Evolutionary conservation across 495 filamentous ascomycete species (phyloP).

Genomic region (Penicillium dipodomyicola): DNA sequence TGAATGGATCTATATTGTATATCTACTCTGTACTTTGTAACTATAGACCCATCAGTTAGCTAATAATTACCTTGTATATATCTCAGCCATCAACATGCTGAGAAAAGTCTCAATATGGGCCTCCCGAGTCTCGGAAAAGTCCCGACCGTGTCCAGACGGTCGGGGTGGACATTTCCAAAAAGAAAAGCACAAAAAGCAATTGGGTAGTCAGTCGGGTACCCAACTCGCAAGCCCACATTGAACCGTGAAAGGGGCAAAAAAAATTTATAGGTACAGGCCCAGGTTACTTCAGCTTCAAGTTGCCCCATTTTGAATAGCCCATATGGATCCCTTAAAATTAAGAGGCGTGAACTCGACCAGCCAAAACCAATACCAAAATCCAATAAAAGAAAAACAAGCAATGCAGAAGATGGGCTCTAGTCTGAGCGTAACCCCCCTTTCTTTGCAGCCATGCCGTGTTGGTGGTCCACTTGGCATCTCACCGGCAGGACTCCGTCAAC

Average conservation of each 20-base stretch:
- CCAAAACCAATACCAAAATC: background rate
- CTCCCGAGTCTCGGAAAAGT: background rate
- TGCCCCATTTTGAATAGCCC: constrained; percentile 5
- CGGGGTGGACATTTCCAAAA: background rate
- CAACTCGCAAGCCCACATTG: background rate
- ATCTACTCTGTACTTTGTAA: background rate
- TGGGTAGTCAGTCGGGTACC: constrained; percentile 13
- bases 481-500: constrained; percentile 15
- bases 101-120: background rate
- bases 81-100: background rate
- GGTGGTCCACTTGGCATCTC: constrained; percentile 24
- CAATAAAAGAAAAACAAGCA: constrained; percentile 18
- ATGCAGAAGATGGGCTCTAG: constrained; percentile 6
- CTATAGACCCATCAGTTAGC: background rate
- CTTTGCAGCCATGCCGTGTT: constrained; percentile 23
- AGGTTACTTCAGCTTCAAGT: background rate
- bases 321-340: constrained; percentile 19
- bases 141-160: constrained; percentile 1
- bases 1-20: background rate
- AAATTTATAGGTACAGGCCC: background rate
- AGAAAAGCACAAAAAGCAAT: background rate
- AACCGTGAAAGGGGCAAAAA: background rate
- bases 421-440: constrained; percentile 18
- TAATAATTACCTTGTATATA: background rate
- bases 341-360: background rate